These are phyloP conservation scores for Fonsecaea erecta DNA, from an alignment of 2,329 filamentous ascomycete genomes.

Conservation along the genomic window DNA sequence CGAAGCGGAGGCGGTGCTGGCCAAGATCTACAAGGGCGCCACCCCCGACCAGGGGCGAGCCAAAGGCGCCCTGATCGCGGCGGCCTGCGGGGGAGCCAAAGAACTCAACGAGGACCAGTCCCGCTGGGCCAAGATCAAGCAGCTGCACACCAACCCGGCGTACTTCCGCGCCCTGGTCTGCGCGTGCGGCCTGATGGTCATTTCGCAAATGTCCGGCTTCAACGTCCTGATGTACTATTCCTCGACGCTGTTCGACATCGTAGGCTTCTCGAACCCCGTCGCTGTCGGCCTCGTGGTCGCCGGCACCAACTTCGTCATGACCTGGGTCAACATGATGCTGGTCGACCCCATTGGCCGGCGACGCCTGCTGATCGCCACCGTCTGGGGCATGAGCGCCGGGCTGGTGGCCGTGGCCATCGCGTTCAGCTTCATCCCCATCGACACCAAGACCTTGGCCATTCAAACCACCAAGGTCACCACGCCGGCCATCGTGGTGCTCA, in stretches of 20 bases:
- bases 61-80: constrained; percentile 24
- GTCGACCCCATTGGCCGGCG: constrained; percentile 81
- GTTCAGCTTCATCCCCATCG: constrained; percentile 66
- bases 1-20: constrained; percentile 65
- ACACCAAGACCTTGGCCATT: constrained; percentile 31
- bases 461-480: constrained; percentile 35
- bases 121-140: constrained; percentile 46
- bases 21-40: constrained; percentile 68
- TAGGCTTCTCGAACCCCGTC: constrained; percentile 79
- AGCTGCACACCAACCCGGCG: constrained; percentile 33
- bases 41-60: constrained; percentile 69
- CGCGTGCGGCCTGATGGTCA: constrained; percentile 81
- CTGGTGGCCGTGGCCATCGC: constrained; percentile 72
- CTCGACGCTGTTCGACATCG: constrained; percentile 75
- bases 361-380: constrained; percentile 76
- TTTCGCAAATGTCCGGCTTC: constrained; percentile 88
- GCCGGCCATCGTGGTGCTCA: constrained; percentile 64
- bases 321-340: constrained; percentile 66
- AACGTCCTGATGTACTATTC: constrained; percentile 94
- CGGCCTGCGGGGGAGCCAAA: constrained; percentile 28
- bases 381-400: constrained; percentile 80
- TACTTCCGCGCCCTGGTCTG: constrained; percentile 71
- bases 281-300: constrained; percentile 80
- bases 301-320: constrained; percentile 61
- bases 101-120: constrained; percentile 30